Evolutionary conservation across 768 basidiomycete species (phyloP).

Genomic region (Russula olivacea): DNA sequence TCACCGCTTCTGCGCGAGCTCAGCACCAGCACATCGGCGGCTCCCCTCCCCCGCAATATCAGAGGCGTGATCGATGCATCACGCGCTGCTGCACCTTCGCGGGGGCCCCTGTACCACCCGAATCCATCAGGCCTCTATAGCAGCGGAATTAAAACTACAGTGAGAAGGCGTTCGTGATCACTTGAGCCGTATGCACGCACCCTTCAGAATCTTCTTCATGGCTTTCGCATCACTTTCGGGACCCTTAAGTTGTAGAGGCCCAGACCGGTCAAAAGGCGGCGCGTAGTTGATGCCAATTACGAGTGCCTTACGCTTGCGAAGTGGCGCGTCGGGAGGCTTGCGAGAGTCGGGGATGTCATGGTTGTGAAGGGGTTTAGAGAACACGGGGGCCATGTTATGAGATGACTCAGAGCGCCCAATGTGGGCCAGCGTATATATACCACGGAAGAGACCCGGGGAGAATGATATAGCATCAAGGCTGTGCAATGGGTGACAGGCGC

Average conservation of each 20-base stretch:
- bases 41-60: too few species aligned
- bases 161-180: not conserved
- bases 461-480: too few species aligned
- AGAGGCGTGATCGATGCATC: too few species aligned
- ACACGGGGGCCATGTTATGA: not conserved
- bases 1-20: too few species aligned
- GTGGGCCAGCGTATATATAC: not conserved
- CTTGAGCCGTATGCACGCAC: constrained; percentile 1
- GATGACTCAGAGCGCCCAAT: too few species aligned
- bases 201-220: constrained; percentile 3
- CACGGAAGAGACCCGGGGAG: not conserved
- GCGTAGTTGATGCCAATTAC: constrained; percentile 7
- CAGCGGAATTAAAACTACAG: not conserved
- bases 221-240: constrained; percentile 12
- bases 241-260: not conserved
- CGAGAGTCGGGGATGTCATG: not conserved
- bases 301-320: not conserved
- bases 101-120: too few species aligned
- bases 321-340: not conserved
- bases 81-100: too few species aligned
- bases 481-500: too few species aligned
- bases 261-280: not conserved
- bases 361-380: not conserved
- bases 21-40: too few species aligned
- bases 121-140: not conserved